Base-by-base conservation (phyloP, 768 basidiomycete species). In the Suillus lakei region DNA sequence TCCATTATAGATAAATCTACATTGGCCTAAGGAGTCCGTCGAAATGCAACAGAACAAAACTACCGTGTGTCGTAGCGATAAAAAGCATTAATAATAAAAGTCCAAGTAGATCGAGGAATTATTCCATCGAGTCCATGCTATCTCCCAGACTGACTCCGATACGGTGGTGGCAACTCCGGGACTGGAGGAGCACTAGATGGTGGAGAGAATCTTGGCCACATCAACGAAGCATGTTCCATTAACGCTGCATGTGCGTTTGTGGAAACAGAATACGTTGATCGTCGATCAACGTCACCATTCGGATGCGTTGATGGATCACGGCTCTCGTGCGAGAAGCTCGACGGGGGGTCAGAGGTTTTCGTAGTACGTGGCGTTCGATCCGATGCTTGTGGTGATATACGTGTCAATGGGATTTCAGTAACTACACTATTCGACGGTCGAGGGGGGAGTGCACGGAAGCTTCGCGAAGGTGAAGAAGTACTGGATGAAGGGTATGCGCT, bases 381-480 rank as follows among this genome's bases (percentile, higher is more conserved):
- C 30, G n/a, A 53, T 1, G 44, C 51, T 16, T 55, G 10, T 13
- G 60, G 51, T 18, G 48, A 58, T 34, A 48, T 26, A 21, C 1
- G 26, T 55, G 34, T n/a, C 13, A 26, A 16, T 55, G 58, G 9
- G 60, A 39, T 16, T 39, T 48, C 23, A 23, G n/a, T n/a, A 23
- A 59, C n/a, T 15, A n/a, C 8, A 39, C 39, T 58, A 46, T 15
- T 44, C 23, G 41, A 63, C 1, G 77, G 76, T 36, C 72, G 76
- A 8, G 74, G 73, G 34, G 77, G 77, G 38, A 78, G 68, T n/a
- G 75, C 72, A 26, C 76, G 73, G 54, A 78, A 30, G 15, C 68
- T 67, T 43, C 62, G 75, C 18, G 69, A 60, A 44, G 63, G 71
- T 23, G 68, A 61, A 44, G 64, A 48, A 28, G 58, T 68, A 10